Conservation (phyloP, 257 asterid species). For the Solanum arcanum region DNA sequence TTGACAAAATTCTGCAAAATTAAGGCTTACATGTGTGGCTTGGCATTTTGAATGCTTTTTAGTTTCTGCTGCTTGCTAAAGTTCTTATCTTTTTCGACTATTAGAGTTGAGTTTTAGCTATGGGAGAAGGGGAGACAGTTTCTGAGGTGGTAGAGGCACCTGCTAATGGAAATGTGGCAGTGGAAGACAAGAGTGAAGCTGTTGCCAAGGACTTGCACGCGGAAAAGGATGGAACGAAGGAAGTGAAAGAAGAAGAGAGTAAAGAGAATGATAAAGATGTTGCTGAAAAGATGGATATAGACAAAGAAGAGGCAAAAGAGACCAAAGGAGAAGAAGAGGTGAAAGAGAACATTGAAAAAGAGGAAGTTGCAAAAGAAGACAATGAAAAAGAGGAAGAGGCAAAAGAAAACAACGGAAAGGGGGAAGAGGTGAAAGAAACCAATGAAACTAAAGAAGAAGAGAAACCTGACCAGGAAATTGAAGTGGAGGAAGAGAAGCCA, state of each 20-base stretch:
- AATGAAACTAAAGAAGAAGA: neutral
- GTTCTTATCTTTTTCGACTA: neutral
- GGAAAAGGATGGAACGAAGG: constrained; percentile 16
- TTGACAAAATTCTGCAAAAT: neutral
- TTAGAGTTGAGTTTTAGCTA: constrained; percentile 2
- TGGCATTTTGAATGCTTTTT: neutral
- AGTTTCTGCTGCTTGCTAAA: neutral
- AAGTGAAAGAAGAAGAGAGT: constrained; percentile 11
- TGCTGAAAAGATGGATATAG: constrained; percentile 4
- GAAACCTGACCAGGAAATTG: neutral
- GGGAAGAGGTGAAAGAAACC: neutral
- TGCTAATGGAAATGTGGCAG: constrained; percentile 24
- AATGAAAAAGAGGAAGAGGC: neutral
- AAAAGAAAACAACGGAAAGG: neutral
- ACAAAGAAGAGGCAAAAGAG: neutral
- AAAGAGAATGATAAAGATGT: neutral
- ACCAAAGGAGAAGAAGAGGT: neutral
- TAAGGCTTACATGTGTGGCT: neutral
- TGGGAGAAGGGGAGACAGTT: constrained; percentile 55
- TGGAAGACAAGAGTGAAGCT: neutral
- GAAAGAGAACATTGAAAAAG: neutral
- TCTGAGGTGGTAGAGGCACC: constrained; percentile 29
- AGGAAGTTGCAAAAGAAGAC: neutral
- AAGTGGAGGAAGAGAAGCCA: neutral
- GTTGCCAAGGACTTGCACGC: neutral